Evolutionary conservation across 2,329 filamentous ascomycete genomes (phyloP).

Genomic region (Paraphaeosphaeria minitans): DNA sequence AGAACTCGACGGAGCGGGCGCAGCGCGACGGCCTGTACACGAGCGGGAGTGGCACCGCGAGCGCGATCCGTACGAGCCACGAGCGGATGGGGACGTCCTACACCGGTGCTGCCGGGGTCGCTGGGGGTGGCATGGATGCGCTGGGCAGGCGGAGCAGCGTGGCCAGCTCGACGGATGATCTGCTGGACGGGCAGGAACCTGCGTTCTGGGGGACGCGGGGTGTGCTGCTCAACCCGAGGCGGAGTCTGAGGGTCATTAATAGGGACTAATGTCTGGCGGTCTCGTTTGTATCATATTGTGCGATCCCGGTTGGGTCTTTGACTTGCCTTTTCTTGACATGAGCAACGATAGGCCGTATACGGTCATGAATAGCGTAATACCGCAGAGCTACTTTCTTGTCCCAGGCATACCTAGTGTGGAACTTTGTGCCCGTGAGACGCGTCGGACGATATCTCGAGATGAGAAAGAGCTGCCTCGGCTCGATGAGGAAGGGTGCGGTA

Average conservation of each 20-base stretch:
- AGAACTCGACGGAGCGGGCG: conserved; percentile 32
- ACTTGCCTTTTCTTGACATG: too few species aligned
- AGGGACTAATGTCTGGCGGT: not conserved
- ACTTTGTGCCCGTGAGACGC: too few species aligned
- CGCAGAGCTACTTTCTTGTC: too few species aligned
- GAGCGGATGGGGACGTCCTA: conserved; percentile 12
- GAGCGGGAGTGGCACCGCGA: conserved; percentile 13
- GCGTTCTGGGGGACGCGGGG: conserved; percentile 67
- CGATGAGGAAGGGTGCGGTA: conserved; percentile 33
- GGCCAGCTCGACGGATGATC: conserved; percentile 60
- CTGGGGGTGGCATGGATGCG: conserved; percentile 25
- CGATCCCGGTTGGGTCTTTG: too few species aligned
- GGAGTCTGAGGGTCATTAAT: conserved; percentile 70
- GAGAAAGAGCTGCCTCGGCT: conserved; percentile 30
- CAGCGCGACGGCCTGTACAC: conserved; percentile 20
- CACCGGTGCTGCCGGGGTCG: conserved; percentile 26
- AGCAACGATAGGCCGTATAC: too few species aligned
- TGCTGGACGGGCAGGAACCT: conserved; percentile 68
- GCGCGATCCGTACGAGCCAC: conserved; percentile 14
- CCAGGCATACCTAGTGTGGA: too few species aligned
- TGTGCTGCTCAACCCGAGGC: conserved; percentile 69
- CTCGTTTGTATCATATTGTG: too few species aligned
- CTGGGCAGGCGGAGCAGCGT: conserved; percentile 49
- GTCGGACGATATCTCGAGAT: too few species aligned
- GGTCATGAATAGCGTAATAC: too few species aligned